Evolutionary conservation across 306 rosid species (phyloP).

Genomic region (Hippophae rhamnoides): DNA sequence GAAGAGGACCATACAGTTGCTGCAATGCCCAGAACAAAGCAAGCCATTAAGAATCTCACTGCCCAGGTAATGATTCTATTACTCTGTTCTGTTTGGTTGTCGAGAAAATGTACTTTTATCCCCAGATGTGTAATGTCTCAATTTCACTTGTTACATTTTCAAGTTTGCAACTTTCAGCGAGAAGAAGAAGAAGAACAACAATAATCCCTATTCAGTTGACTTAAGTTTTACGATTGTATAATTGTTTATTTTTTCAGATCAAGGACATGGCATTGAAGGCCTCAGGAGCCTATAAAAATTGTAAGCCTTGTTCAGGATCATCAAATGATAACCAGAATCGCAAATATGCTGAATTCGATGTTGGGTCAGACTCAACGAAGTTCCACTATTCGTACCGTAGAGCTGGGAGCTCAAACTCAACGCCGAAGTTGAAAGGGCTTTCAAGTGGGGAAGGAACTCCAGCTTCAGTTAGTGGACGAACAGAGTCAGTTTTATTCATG

Average conservation of each 20-base stretch:
- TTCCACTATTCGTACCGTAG: slow-evolving; percentile 63
- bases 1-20: slow-evolving; percentile 54
- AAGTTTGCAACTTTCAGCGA: slow-evolving; percentile 4
- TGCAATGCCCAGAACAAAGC: slow-evolving; percentile 72
- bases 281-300: slow-evolving; percentile 84
- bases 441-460: slow-evolving; percentile 95
- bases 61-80: slow-evolving; percentile 49
- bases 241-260: slow-evolving; percentile 43
- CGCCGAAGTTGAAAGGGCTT: slow-evolving; percentile 72
- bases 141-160: background rate
- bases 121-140: background rate
- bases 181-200: background rate
- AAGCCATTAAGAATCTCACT: slow-evolving; percentile 79
- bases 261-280: slow-evolving; percentile 97
- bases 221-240: background rate
- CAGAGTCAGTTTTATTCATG: slow-evolving; percentile 69
- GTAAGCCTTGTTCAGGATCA: slow-evolving; percentile 88
- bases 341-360: slow-evolving; percentile 60
- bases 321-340: slow-evolving; percentile 37
- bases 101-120: slow-evolving; percentile 14
- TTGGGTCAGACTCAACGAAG: slow-evolving; percentile 73
- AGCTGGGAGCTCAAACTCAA: slow-evolving; percentile 77
- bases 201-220: background rate
- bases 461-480: slow-evolving; percentile 75
- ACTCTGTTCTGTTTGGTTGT: slow-evolving; percentile 13